Evolutionary conservation across 805 yeast species (phyloP).

Genomic region (Teunomyces pallodes): DNA sequence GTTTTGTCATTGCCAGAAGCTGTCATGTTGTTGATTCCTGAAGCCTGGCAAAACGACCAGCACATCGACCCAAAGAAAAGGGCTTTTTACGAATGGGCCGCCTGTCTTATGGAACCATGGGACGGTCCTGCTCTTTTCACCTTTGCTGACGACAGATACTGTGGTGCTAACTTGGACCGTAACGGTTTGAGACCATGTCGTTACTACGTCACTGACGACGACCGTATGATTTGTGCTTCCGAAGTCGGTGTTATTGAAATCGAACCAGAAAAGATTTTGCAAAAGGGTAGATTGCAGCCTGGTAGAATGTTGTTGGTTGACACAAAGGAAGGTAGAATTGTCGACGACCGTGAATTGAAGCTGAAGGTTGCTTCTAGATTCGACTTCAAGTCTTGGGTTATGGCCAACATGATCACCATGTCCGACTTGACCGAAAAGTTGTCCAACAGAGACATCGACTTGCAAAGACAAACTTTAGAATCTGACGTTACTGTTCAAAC

Average conservation of each 20-base stretch:
- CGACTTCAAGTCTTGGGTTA: conserved; percentile 93
- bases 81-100: conserved; percentile 99
- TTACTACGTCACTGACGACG: conserved; percentile 91
- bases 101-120: conserved; percentile 99
- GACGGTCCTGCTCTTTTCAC: conserved; percentile 98
- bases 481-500: conserved; percentile 53
- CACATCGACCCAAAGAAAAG: conserved; percentile 86
- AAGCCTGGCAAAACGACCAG: conserved; percentile 92
- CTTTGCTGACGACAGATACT: conserved; percentile 94
- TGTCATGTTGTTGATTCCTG: conserved; percentile 94
- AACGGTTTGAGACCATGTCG: conserved; percentile 98
- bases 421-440: conserved; percentile 69
- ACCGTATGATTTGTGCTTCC: conserved; percentile 94
- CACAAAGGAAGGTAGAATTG: conserved; percentile 87
- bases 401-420: conserved; percentile 81
- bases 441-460: conserved; percentile 32
- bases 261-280: conserved; percentile 74
- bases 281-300: conserved; percentile 93
- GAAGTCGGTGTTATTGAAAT: conserved; percentile 97
- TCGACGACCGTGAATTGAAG: conserved; percentile 89
- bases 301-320: conserved; percentile 96
- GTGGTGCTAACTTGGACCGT: conserved; percentile 97
- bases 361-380: conserved; percentile 71
- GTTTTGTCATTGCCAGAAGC: conserved; percentile 93
- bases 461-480: conserved; percentile 13